Percentiles rank a stretch among this genome's conserved stretches.
Conservation (phyloP, 2,329 filamentous ascomycete species). For the Phyllosticta citribraziliensis region DNA sequence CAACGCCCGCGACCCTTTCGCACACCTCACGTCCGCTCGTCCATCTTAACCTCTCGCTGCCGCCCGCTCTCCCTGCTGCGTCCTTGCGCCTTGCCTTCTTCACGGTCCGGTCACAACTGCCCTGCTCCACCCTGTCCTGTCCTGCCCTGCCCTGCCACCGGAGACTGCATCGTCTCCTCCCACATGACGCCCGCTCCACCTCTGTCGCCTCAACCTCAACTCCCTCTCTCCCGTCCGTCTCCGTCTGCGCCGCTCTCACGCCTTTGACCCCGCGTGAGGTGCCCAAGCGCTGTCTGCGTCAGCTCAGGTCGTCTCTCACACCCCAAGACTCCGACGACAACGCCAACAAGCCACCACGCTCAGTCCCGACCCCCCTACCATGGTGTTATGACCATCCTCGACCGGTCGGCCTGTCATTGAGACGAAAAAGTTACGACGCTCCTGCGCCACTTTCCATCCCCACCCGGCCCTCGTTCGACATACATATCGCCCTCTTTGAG, state of each 20-base stretch:
- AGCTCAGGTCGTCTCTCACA: no score
- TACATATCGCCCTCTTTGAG: neutral
- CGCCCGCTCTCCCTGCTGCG: neutral
- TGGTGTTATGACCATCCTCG: neutral
- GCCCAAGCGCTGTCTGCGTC: no score
- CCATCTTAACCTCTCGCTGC: neutral
- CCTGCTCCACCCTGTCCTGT: neutral
- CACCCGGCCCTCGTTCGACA: no score
- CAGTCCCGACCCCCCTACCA: neutral
- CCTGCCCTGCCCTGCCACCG: no score
- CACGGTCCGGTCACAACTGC: neutral
- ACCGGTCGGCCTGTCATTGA: neutral
- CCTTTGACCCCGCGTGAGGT: neutral
- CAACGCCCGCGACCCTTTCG: neutral
- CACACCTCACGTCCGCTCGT: neutral
- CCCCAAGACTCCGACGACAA: neutral
- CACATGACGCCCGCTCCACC: neutral
- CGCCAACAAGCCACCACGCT: neutral
- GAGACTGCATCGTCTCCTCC: neutral
- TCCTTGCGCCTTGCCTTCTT: neutral
- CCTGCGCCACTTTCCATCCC: neutral
- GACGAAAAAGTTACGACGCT: neutral
- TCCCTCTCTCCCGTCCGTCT: neutral
- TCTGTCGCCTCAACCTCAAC: neutral
- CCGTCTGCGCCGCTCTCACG: neutral